Evolutionary conservation across 192 early-diverging fungal species (phyloP).

Genomic region (Backusella macrospora): DNA sequence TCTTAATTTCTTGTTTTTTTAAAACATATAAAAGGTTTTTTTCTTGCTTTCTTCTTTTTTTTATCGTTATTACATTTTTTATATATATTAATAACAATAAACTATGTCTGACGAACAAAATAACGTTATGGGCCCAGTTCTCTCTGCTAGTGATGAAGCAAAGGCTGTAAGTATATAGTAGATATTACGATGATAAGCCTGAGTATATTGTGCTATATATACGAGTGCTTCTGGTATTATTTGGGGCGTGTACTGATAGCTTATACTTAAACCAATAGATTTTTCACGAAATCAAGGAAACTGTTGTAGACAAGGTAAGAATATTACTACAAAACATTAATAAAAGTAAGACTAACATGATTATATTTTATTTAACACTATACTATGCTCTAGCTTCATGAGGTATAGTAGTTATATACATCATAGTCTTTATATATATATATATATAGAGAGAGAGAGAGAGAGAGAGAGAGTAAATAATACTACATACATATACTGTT

Average conservation of each 20-base stretch:
- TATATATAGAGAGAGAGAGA: no score
- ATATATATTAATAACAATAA: background rate
- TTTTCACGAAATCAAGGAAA: slow-evolving; percentile 43
- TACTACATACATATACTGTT: background rate
- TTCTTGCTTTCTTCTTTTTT: slow-evolving; percentile 12
- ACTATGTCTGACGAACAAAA: slow-evolving; percentile 51
- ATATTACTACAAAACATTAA: no score
- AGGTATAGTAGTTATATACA: slow-evolving; percentile 24
- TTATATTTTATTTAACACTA: background rate
- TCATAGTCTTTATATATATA: background rate
- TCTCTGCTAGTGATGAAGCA: slow-evolving; percentile 45
- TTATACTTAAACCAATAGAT: slow-evolving; percentile 25
- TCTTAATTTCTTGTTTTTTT: background rate
- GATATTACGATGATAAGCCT: background rate
- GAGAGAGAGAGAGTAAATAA: no score
- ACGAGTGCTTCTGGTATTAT: background rate
- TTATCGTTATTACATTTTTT: background rate
- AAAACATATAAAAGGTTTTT: slow-evolving; percentile 3
- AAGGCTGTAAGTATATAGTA: slow-evolving; percentile 24
- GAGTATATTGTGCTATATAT: background rate
- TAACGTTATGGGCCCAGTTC: slow-evolving; percentile 48
- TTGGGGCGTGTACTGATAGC: no score
- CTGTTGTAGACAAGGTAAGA: slow-evolving; percentile 45
- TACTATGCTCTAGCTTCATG: slow-evolving; percentile 22
- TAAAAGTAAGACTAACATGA: no score